A percentile compares a stretch with the other conserved stretches of the same genome.
phyloP scores from a whole-genome alignment of 2,329 filamentous ascomycete genomes.

The Tolypocladium ophioglossoides region DNA sequence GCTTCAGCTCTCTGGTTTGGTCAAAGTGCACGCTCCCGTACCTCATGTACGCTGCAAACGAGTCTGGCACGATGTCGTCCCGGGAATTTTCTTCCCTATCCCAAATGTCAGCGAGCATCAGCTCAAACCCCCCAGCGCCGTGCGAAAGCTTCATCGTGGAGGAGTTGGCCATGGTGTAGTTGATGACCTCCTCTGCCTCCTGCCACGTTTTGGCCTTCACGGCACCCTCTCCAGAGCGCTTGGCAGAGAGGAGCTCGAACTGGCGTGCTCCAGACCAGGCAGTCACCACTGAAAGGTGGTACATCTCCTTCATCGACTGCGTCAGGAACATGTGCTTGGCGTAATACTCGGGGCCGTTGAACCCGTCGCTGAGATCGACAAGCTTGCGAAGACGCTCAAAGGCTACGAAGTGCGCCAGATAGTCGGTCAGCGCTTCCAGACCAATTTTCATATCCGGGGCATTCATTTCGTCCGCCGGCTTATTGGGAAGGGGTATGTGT shows the following conservation, averaged over 20 bases:
- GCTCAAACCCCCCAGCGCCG: constrained; percentile 14
- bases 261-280: constrained; percentile 5
- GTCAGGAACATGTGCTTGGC: constrained; percentile 19
- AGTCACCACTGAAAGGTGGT: constrained; percentile 1
- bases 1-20: constrained; percentile 16
- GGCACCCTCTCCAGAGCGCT: constrained; percentile 11
- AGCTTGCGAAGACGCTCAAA: constrained; percentile 22
- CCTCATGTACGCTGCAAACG: constrained; percentile 24
- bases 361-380: constrained; percentile 20
- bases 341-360: constrained; percentile 22
- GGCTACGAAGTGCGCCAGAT: constrained; percentile 17
- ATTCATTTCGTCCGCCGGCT: neutral
- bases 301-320: constrained; percentile 7
- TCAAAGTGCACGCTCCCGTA: constrained; percentile 23
- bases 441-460: constrained; percentile 3
- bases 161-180: constrained; percentile 18
- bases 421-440: constrained; percentile 14
- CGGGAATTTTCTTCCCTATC: constrained; percentile 20
- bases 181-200: constrained; percentile 14
- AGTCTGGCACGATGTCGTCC: constrained; percentile 17
- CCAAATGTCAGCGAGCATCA: constrained; percentile 14
- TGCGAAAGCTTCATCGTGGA: constrained; percentile 25
- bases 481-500: neutral
- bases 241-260: constrained; percentile 10
- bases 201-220: constrained; percentile 7